Percentiles rank a stretch among this genome's conserved stretches.
Evolutionary conservation across 352 stramenopile genomes (phyloP).

Genomic region (Hyaloperonospora arabidopsidis): DNA sequence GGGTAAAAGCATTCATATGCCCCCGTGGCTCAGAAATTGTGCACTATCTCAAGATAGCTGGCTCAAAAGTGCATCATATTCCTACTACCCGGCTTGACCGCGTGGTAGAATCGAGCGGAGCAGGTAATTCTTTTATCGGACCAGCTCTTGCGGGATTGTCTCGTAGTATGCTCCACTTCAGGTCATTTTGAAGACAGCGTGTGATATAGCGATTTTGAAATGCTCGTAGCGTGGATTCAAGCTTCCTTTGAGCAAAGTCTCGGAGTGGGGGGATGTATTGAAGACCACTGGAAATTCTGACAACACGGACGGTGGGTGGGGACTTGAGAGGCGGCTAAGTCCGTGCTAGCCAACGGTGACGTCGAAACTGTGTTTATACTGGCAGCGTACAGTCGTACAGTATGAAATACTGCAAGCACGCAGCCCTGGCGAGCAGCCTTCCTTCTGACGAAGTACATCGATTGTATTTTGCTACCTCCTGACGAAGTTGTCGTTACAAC

Average conservation of each 20-base stretch:
- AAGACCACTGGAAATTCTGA: constrained; percentile 1
- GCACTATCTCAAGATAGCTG: constrained; percentile 37
- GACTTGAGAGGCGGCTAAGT: too few relatives aligned
- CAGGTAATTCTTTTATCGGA: constrained; percentile 69
- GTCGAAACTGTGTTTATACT: constrained; percentile 19
- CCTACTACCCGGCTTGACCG: constrained; percentile 23
- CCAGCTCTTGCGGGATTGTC: constrained; percentile 46
- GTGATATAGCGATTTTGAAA: constrained; percentile 49
- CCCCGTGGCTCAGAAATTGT: constrained; percentile 57
- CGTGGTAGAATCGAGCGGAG: constrained; percentile 63
- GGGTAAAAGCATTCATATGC: constrained; percentile 47
- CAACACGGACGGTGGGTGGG: not conserved
- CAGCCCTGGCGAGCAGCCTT: constrained; percentile 54
- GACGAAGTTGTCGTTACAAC: not conserved
- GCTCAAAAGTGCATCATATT: constrained; percentile 28
- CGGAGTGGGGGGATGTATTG: constrained; percentile 18
- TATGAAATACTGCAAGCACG: constrained; percentile 32
- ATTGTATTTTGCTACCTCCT: constrained; percentile 4
- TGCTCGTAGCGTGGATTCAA: constrained; percentile 51
- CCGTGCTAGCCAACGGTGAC: too few relatives aligned
- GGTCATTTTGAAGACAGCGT: constrained; percentile 35
- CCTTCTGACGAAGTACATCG: constrained; percentile 46
- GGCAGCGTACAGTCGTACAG: constrained; percentile 14
- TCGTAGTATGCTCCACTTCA: constrained; percentile 20
- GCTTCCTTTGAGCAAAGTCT: constrained; percentile 18